A percentile compares a stretch with the other conserved stretches of the same genome.
phyloP scores from a whole-genome alignment of 148 eudicot genomes.

The Drosera capensis region DNA sequence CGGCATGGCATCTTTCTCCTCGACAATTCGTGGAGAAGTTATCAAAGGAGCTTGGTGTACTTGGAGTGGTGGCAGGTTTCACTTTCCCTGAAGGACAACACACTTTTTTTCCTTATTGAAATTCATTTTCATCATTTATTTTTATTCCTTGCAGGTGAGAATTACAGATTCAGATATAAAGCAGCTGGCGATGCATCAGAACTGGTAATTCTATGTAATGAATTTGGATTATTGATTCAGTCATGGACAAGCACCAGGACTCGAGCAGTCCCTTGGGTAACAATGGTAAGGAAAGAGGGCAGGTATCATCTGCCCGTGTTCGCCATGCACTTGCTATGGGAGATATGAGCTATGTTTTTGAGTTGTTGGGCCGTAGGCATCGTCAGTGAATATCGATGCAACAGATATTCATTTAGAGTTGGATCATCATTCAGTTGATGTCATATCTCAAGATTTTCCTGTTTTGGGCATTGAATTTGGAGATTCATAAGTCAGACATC shows the following conservation, averaged over 20 bases:
- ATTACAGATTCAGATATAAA: constrained; percentile 85
- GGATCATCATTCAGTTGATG: constrained; percentile 19
- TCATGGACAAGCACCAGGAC: constrained; percentile 64
- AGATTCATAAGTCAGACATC: constrained; percentile 12
- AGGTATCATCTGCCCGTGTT: constrained; percentile 93
- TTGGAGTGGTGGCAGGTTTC: constrained; percentile 93
- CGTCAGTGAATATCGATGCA: constrained; percentile 58
- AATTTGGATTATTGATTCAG: constrained; percentile 64
- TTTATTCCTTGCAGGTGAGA: constrained; percentile 40
- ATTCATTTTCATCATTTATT: not conserved
- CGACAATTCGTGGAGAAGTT: constrained; percentile 88
- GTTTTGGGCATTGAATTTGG: constrained; percentile 63
- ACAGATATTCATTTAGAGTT: constrained; percentile 45
- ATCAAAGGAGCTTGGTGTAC: constrained; percentile 62
- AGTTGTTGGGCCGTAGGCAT: constrained; percentile 86
- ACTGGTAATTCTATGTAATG: constrained; percentile 53
- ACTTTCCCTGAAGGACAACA: not conserved
- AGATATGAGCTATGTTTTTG: constrained; percentile 67
- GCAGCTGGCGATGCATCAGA: constrained; percentile 84
- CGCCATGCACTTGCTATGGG: constrained; percentile 72
- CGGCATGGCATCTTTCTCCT: constrained; percentile 64
- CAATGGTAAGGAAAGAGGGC: constrained; percentile 64
- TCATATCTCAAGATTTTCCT: constrained; percentile 16
- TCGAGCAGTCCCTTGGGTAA: constrained; percentile 11
- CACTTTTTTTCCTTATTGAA: not conserved